phyloP scores from a whole-genome alignment of 2,329 filamentous ascomycete species.

The Stemphylium beticola region DNA sequence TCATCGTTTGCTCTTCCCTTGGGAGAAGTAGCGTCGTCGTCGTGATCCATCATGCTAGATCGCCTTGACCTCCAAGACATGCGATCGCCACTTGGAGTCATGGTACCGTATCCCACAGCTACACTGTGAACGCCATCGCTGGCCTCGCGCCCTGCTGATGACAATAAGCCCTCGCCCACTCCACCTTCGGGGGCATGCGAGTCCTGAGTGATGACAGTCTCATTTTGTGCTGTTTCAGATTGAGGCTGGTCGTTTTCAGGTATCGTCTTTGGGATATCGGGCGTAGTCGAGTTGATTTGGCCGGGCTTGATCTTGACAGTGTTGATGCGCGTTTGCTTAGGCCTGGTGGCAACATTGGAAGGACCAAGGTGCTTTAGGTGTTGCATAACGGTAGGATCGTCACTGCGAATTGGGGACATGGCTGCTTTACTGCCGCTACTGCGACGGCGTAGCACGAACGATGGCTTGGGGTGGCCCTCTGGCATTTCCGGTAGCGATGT shows the following conservation, averaged over 20 bases:
- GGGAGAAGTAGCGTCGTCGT: constrained; percentile 33
- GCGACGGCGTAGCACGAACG: constrained; percentile 54
- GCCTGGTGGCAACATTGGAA: constrained; percentile 66
- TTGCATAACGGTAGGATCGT: constrained; percentile 62
- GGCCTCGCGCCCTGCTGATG: constrained; percentile 62
- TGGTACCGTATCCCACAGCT: constrained; percentile 53
- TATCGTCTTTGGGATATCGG: constrained; percentile 55
- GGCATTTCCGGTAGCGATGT: constrained; percentile 41
- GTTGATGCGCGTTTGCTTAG: constrained; percentile 66
- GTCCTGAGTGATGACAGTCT: constrained; percentile 19
- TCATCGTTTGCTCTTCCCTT: constrained; percentile 23
- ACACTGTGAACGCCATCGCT: constrained; percentile 71
- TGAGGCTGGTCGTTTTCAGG: constrained; percentile 48
- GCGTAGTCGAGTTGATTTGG: constrained; percentile 62
- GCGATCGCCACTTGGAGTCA: constrained; percentile 37
- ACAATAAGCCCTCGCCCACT: constrained; percentile 61
- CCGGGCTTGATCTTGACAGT: constrained; percentile 71
- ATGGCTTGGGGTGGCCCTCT: constrained; percentile 40
- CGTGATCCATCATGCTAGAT: constrained; percentile 10
- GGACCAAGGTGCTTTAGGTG: constrained; percentile 69
- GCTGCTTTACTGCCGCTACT: constrained; percentile 51
- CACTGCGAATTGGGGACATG: constrained; percentile 54
- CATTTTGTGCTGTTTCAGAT: constrained; percentile 20
- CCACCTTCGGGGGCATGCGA: constrained; percentile 56
- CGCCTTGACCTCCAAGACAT: constrained; percentile 38